These are phyloP conservation scores for Olyra latifolia DNA, from an alignment of 176 grass and related monocot species.

Conservation along the genomic window DNA sequence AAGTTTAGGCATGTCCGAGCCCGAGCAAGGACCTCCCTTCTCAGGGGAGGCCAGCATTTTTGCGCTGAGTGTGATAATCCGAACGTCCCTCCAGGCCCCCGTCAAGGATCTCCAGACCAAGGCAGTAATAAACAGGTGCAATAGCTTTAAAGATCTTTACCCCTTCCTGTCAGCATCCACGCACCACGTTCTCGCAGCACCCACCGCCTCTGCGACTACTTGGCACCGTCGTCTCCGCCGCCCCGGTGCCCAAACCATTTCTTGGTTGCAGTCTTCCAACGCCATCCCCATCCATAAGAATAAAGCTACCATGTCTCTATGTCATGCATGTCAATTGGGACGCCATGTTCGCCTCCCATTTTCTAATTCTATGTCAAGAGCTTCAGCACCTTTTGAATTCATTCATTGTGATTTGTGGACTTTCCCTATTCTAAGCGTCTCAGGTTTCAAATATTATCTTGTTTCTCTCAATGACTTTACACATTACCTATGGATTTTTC, in stretches of 20 bases:
- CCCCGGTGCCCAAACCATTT: too few relatives aligned
- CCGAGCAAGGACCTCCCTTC: too few relatives aligned
- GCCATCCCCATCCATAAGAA: too few relatives aligned
- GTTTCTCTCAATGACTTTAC: background rate
- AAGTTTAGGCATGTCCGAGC: too few relatives aligned
- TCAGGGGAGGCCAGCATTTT: too few relatives aligned
- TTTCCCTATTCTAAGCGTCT: background rate
- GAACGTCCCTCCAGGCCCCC: too few relatives aligned
- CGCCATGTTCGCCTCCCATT: background rate
- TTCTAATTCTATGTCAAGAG: background rate
- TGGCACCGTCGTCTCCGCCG: background rate
- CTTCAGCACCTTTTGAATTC: background rate
- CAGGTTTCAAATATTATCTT: background rate
- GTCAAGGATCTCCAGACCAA: background rate
- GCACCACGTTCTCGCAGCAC: too few relatives aligned
- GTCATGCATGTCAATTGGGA: background rate
- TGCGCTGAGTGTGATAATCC: too few relatives aligned
- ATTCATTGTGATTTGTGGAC: background rate
- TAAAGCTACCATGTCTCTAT: too few relatives aligned
- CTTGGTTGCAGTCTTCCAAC: too few relatives aligned
- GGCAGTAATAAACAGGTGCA: rapidly evolving
- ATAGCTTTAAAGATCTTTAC: background rate
- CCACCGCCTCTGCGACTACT: too few relatives aligned
- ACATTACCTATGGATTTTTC: background rate
- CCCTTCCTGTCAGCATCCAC: background rate